Base-by-base conservation (phyloP, 352 stramenopile species). In the Halophytophthora polymorphica region DNA sequence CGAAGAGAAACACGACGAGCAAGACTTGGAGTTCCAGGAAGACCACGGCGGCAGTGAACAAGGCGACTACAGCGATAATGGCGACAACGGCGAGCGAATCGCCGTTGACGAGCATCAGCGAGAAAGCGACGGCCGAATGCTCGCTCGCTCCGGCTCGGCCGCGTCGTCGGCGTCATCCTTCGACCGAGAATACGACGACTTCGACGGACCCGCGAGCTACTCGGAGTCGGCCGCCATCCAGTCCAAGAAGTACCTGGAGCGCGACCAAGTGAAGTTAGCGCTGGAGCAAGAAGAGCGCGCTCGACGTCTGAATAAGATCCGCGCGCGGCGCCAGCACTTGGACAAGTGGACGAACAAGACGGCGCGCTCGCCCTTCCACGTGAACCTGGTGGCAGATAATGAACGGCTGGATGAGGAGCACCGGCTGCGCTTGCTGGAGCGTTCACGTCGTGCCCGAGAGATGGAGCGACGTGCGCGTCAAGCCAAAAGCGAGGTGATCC, bases 301-400 rank as follows among this genome's bases (percentile, higher is more conserved):
- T 2, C 69, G 69, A 25, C 64, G 77, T 11, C 56, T 91, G 23
- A 66, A 83, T 21, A 86, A 87, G 59, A 76, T 86, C 46, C 73
- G 72, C 15, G 67, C 72, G 11, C 71, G 81, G 4, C 73, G 72
- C 13, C 67, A 77, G 41, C 71, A 89, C 17, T 64, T 91, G 44
- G 64, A 87, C 25, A 84, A 88, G 37, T 97, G 90, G 90, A 77
- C 93, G 54, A 68, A 84, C n/a, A 97, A 96, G 68, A 95, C 86
- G 0, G 56, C 86, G n/a, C 78, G 85, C 31, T 96, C 81, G 15
- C 92, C 93, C 2, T 98, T 98, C 47, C 77, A 93, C 15, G 88
- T 98, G 8, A 94, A 98, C 55, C 66, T 97, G 23, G 81, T 98
- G 10, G 93, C 93, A n/a, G 92, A 98, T 56, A 96, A 95, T 58